Percentiles rank a stretch among this genome's conserved stretches.
These are phyloP conservation scores for Aegilops umbellulata DNA, from an alignment of 176 grass and related monocot species.

Conservation along the genomic window DNA sequence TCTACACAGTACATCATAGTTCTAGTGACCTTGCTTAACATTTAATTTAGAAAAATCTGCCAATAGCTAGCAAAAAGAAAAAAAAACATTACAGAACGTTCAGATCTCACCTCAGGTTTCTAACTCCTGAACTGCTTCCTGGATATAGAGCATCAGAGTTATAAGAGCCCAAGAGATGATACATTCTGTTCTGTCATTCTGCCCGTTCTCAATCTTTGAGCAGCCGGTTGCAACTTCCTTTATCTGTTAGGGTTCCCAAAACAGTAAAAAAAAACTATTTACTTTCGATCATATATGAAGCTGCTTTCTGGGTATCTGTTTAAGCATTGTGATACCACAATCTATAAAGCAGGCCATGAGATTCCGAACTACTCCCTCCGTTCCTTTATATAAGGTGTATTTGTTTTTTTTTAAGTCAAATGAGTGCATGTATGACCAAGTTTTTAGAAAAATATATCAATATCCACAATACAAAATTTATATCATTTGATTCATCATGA, in stretches of 20 bases:
- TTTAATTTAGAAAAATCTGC: constrained; percentile 9
- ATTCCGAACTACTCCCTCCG: neutral
- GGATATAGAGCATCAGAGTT: constrained; percentile 70
- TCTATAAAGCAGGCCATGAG: constrained; percentile 12
- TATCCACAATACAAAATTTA: no score
- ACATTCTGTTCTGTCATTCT: constrained; percentile 56
- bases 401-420: no score
- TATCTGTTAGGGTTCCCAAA: constrained; percentile 54
- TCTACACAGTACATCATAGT: neutral
- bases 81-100: neutral
- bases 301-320: neutral
- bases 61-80: neutral
- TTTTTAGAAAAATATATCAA: no score
- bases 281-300: constrained; percentile 2
- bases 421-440: no score
- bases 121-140: constrained; percentile 74
- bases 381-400: no score
- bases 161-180: constrained; percentile 75
- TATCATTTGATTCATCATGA: no score
- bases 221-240: constrained; percentile 80
- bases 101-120: constrained; percentile 60
- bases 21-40: neutral
- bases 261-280: constrained; percentile 23
- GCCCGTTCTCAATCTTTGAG: constrained; percentile 64
- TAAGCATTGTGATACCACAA: neutral